phyloP scores from a whole-genome alignment of 306 rosid genomes.

The Fragaria ananassa region DNA sequence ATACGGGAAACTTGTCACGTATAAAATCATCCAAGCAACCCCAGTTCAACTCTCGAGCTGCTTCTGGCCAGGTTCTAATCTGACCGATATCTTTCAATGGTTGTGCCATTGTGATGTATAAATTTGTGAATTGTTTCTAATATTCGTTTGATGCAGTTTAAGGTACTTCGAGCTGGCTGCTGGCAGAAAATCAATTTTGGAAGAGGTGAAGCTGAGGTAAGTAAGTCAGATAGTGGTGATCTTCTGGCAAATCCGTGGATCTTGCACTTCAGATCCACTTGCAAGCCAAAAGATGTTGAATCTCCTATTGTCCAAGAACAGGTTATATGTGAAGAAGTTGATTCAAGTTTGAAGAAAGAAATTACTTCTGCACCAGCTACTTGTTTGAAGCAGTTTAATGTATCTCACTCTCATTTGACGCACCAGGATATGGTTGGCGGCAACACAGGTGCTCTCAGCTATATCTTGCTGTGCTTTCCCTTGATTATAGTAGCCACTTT shows the following conservation, averaged over 20 bases:
- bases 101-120: not conserved
- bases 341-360: conserved; percentile 25
- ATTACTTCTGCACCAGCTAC: not conserved
- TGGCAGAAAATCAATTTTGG: conserved; percentile 50
- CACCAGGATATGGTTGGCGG: conserved; percentile 25
- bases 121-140: not conserved
- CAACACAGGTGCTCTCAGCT: conserved; percentile 38
- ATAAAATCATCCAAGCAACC: not conserved
- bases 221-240: conserved; percentile 28
- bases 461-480: conserved; percentile 15
- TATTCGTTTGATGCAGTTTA: conserved; percentile 31
- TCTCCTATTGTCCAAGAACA: conserved; percentile 22
- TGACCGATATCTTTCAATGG: not conserved
- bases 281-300: conserved; percentile 26
- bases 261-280: conserved; percentile 41
- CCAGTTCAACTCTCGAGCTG: conserved; percentile 18
- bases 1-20: conserved; percentile 12
- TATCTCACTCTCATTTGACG: conserved; percentile 15
- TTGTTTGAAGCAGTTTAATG: conserved; percentile 16
- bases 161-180: conserved; percentile 46
- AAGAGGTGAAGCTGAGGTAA: conserved; percentile 31
- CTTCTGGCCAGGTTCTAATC: conserved; percentile 52
- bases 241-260: conserved; percentile 47
- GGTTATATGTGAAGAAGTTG: conserved; percentile 17
- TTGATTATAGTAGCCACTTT: not conserved